Percentiles rank a stretch among this genome's conserved stretches.
Conservation (phyloP, 2,329 filamentous ascomycete genomes). For the Xylariaceae sp. region DNA sequence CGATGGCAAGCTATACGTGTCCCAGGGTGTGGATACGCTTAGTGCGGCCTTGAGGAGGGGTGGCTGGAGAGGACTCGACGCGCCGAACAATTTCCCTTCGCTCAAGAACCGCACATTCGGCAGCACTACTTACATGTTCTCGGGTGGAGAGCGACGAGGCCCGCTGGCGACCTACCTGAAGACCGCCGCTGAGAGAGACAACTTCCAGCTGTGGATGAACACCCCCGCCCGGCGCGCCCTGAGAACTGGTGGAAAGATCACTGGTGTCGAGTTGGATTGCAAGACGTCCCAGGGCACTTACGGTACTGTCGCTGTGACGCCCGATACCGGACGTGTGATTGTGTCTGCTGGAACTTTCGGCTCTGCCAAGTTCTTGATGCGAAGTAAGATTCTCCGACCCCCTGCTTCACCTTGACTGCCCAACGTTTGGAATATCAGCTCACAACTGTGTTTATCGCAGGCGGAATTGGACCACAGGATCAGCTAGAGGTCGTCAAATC, state of each 20-base stretch:
- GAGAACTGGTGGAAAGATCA: conserved; percentile 55
- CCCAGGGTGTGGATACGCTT: conserved; percentile 59
- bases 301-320: conserved; percentile 56
- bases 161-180: conserved; percentile 67
- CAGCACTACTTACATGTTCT: conserved; percentile 62
- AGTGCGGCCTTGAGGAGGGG: conserved; percentile 50
- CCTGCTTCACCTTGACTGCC: no score
- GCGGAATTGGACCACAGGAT: conserved; percentile 60
- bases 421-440: conserved; percentile 6
- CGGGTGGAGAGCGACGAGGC: conserved; percentile 59
- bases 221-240: conserved; percentile 62
- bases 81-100: conserved; percentile 50
- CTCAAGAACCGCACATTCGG: conserved; percentile 61
- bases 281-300: conserved; percentile 46
- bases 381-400: conserved; percentile 36
- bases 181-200: conserved; percentile 50
- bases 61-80: conserved; percentile 58
- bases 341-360: conserved; percentile 65
- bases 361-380: conserved; percentile 62
- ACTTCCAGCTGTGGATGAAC: conserved; percentile 64
- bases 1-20: conserved; percentile 60
- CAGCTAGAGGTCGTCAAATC: conserved; percentile 49
- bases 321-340: conserved; percentile 58
- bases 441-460: conserved; percentile 12
- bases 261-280: conserved; percentile 61